These are phyloP conservation scores for Papiliotrema laurentii DNA, from an alignment of 1,284 basidiomycete genomes.

Conservation along the genomic window DNA sequence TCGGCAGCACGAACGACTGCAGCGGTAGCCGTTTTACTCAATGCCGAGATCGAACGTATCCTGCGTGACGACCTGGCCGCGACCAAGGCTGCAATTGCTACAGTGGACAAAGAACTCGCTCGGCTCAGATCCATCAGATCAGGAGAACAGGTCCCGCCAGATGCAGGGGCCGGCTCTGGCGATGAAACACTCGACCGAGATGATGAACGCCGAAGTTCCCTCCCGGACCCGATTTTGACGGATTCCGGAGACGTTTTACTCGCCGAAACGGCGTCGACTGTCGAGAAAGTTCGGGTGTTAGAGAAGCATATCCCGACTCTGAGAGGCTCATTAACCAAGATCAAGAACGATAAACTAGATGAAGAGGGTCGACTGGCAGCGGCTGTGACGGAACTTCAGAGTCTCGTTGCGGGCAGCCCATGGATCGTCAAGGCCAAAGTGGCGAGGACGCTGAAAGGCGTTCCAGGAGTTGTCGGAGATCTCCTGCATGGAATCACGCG, in stretches of 20 bases:
- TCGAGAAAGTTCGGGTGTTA: conserved; percentile 1
- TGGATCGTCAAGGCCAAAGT: conserved; percentile 27
- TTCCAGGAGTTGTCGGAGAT: conserved; percentile 21
- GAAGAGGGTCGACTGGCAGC: conserved; percentile 24
- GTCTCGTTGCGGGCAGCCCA: conserved; percentile 13
- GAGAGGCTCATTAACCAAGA: conserved; percentile 18
- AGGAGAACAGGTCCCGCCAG: background rate
- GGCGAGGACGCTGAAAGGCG: conserved; percentile 16
- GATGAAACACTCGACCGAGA: background rate
- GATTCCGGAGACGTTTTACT: conserved; percentile 1
- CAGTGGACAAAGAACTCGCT: conserved; percentile 23
- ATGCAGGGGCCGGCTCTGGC: background rate
- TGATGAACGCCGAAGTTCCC: background rate
- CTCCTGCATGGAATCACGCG: conserved; percentile 8
- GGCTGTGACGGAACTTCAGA: conserved; percentile 21
- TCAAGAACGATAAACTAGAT: conserved; percentile 20
- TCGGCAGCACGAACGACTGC: conserved; percentile 7
- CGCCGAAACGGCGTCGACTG: conserved; percentile 1
- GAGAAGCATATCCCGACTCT: conserved; percentile 5
- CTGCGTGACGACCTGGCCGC: conserved; percentile 34
- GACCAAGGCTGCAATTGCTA: conserved; percentile 29
- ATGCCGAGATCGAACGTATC: conserved; percentile 37
- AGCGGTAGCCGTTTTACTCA: conserved; percentile 30
- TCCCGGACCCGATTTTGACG: background rate
- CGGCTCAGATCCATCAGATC: background rate